These are phyloP conservation scores for Diaporthe sp. DNA, from an alignment of 2,329 filamentous ascomycete genomes.

Conservation along the genomic window DNA sequence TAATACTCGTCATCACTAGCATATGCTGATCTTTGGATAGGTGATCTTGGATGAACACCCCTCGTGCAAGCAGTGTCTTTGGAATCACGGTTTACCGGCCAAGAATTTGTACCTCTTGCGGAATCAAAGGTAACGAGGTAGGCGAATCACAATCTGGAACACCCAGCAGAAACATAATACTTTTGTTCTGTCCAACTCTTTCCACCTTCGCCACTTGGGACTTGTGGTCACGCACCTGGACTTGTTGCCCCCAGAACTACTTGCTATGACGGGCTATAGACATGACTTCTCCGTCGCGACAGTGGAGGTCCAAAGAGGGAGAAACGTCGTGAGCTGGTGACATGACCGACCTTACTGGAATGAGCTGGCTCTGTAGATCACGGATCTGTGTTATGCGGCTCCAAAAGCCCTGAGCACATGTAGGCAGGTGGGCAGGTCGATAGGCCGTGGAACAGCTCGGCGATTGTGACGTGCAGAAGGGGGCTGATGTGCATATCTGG, in stretches of 20 bases:
- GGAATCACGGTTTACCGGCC: not conserved
- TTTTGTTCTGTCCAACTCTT: not conserved
- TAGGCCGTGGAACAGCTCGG: conserved; percentile 8
- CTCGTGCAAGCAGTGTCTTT: not conserved
- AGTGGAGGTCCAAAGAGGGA: not conserved
- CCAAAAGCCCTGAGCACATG: not conserved
- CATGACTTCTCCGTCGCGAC: not conserved
- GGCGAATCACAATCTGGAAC: not conserved
- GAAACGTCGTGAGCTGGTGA: not conserved
- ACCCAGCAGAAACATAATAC: not conserved
- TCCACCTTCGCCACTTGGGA: not conserved
- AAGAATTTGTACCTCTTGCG: not conserved
- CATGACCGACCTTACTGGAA: not conserved
- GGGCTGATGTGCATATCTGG: conserved; percentile 18
- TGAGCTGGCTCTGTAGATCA: not conserved
- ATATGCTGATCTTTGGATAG: not conserved
- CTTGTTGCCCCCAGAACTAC: too few relatives aligned
- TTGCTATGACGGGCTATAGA: too few relatives aligned
- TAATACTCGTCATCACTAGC: too few relatives aligned
- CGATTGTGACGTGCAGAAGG: conserved; percentile 29
- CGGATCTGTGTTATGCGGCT: not conserved
- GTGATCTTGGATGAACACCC: not conserved
- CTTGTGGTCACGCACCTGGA: not conserved
- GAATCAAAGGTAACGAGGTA: too few relatives aligned
- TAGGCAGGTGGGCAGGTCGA: not conserved